phyloP scores from a whole-genome alignment of 1,284 basidiomycete genomes.

The Leccinum griseonigrum region DNA sequence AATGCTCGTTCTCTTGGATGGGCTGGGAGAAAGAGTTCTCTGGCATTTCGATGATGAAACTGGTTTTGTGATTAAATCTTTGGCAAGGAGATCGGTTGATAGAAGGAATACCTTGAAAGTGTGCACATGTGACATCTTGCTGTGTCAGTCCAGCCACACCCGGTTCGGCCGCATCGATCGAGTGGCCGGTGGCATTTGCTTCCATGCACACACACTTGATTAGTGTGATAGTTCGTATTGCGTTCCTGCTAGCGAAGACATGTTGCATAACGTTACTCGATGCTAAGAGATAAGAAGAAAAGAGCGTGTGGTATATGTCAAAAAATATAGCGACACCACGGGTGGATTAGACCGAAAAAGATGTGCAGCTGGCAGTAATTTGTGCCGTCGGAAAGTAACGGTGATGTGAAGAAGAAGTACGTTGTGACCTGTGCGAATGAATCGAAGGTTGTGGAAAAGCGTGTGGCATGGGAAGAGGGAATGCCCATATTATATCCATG shows the following conservation, averaged over 20 bases:
- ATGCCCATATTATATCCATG: slow-evolving; percentile 32
- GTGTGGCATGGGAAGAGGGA: slow-evolving; percentile 29
- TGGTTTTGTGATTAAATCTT: background rate
- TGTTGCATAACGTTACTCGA: slow-evolving; percentile 2
- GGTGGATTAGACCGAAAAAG: background rate
- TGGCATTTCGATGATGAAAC: background rate
- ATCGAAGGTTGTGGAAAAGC: slow-evolving; percentile 16
- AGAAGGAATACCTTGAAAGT: slow-evolving; percentile 24
- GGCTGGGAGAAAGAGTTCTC: background rate
- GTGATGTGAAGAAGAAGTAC: slow-evolving; percentile 25
- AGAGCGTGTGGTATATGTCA: slow-evolving; percentile 27
- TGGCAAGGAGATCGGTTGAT: background rate
- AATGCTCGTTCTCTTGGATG: background rate
- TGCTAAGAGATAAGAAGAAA: slow-evolving; percentile 1
- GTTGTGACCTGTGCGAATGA: slow-evolving; percentile 27
- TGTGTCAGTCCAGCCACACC: too few relatives aligned
- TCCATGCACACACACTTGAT: too few relatives aligned
- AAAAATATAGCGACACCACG: slow-evolving; percentile 37
- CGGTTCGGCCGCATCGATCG: too few relatives aligned
- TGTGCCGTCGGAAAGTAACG: slow-evolving; percentile 19
- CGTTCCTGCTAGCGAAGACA: slow-evolving; percentile 4
- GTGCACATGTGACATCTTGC: too few relatives aligned
- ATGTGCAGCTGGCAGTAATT: slow-evolving; percentile 15
- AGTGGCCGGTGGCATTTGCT: too few relatives aligned
- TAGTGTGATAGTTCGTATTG: background rate